Evolutionary conservation across 73 alveolate species (phyloP).

Genomic region (Tetrahymena malaccensis): DNA sequence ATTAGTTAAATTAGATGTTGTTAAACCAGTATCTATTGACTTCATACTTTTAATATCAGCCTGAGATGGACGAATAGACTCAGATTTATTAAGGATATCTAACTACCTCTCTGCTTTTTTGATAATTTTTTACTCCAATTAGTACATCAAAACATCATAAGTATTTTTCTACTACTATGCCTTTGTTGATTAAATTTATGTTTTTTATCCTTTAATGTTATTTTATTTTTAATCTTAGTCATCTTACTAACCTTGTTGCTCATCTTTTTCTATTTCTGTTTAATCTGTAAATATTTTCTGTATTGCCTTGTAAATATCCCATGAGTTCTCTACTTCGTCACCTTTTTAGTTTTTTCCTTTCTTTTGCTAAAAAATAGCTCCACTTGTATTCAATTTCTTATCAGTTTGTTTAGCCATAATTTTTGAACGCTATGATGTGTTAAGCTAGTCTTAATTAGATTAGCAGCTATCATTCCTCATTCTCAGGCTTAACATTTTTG

Average conservation of each 20-base stretch:
- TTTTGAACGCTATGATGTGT: background rate
- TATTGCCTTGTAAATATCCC: background rate
- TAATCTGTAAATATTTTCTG: background rate
- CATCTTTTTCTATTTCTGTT: background rate
- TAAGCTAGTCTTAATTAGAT: background rate
- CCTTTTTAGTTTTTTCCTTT: background rate
- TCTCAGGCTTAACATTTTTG: background rate
- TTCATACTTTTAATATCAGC: background rate
- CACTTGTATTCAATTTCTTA: background rate
- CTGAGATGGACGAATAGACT: background rate
- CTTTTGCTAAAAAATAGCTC: background rate
- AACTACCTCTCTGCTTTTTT: background rate
- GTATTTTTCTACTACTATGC: background rate
- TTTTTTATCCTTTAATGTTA: background rate
- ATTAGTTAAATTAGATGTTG: background rate
- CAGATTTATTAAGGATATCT: background rate
- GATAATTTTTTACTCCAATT: background rate
- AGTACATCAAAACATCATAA: background rate
- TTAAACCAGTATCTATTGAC: background rate
- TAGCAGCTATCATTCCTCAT: background rate
- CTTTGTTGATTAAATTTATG: background rate
- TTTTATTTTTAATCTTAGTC: background rate
- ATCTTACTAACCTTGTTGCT: background rate
- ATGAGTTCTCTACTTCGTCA: background rate
- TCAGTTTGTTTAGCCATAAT: background rate